Evolutionary conservation across 202 grass and related monocot genomes (phyloP), one percentile per base, ranked within the genome.

Genomic region (Zoysia matrella): DNA sequence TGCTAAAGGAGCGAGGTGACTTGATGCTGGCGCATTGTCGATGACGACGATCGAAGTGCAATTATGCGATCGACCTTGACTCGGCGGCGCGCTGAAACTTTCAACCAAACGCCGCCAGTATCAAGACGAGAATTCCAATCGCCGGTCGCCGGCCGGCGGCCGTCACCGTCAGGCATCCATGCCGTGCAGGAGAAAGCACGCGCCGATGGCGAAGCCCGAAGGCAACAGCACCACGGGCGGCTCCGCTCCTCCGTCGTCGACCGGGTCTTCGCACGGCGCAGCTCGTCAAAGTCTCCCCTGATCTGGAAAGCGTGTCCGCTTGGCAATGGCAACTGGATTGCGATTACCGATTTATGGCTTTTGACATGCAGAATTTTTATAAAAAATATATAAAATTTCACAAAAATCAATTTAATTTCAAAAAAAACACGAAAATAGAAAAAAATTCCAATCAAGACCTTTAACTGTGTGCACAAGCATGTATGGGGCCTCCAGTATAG

Each of bases 171-270:
- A 42, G 22, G 57, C 43, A 51, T 56, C 52, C 52, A 51, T 56
- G 63, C 72, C 73, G 16, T 61, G 11, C 7, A 70, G 13, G 46
- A 39, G 55, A 84, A 77, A 10, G 47, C 55, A 78, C 4, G 15
- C 45, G 65, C 18, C 71, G 48, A 53, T 63, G 4, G 41, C 22
- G 22, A 22, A 22, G 22, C 22, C 22, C 22, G 72, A 77, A 30
- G 64, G 55, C 74, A 3, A 18, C 71, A 1, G 1, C 49, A 53
- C 55, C 30, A 66, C 2, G 10, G 10, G 3, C 51, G 4, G 16
- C 66, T 51, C 46, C 55, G 52, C 51, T 4, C 65, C 12, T 41
- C 10, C 4, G 12, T 64, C 1, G 41, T 64, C 4, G 39, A 8
- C 12, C 53, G 12, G 9, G 80, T 22, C 22, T 22, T 22, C 22